These are phyloP conservation scores for Sclerotinia minor DNA, from an alignment of 2,329 filamentous ascomycete genomes.

Conservation along the genomic window DNA sequence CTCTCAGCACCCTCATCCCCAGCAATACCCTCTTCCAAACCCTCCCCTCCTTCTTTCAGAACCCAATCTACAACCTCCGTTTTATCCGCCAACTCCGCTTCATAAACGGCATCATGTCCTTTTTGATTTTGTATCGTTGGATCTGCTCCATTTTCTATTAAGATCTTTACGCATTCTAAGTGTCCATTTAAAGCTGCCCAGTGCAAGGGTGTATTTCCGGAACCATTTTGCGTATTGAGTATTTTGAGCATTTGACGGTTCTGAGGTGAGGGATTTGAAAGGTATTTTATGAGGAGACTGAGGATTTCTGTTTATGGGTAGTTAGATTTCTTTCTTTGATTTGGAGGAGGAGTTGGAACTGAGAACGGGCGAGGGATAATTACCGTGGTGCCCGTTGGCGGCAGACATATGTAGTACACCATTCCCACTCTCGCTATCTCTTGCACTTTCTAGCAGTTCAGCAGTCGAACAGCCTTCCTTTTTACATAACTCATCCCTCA, in stretches of 20 bases:
- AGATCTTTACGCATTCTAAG: constrained; percentile 72
- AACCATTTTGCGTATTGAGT: constrained; percentile 70
- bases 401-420: constrained; percentile 85
- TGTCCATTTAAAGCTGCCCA: constrained; percentile 93
- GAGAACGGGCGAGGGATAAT: constrained; percentile 30
- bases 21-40: constrained; percentile 42
- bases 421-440: constrained; percentile 75
- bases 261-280: constrained; percentile 38
- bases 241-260: constrained; percentile 46
- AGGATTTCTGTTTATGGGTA: background rate
- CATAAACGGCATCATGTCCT: constrained; percentile 76
- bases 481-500: constrained; percentile 59
- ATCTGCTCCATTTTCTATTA: constrained; percentile 76
- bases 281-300: constrained; percentile 49
- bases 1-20: constrained; percentile 31
- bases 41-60: constrained; percentile 44
- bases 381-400: constrained; percentile 84
- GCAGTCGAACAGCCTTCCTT: constrained; percentile 59
- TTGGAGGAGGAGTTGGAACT: background rate
- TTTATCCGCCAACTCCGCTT: constrained; percentile 71
- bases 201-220: constrained; percentile 88
- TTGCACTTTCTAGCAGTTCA: constrained; percentile 68
- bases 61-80: constrained; percentile 60
- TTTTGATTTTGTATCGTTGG: constrained; percentile 77
- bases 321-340: background rate